phyloP scores from a whole-genome alignment of 257 asterid species.

The Fraxinus excelsior region DNA sequence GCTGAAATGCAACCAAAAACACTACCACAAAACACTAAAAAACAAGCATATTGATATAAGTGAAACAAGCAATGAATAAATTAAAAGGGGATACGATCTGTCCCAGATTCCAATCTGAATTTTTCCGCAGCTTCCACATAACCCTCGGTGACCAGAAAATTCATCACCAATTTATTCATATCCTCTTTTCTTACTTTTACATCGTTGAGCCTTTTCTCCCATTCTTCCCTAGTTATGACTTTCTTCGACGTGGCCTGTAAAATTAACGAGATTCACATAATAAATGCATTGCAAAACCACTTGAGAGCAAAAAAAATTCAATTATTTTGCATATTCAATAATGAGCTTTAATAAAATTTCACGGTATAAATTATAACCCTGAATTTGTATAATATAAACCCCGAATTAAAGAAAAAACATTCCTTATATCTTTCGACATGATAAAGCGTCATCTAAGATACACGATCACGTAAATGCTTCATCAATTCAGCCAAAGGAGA shows the following conservation, averaged over 20 bases:
- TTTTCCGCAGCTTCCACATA: constrained; percentile 85
- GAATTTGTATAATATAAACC: not conserved
- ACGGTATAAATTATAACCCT: constrained; percentile 3
- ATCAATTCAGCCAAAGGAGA: not conserved
- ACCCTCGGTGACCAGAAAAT: constrained; percentile 82
- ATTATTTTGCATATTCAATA: not conserved
- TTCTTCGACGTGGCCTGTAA: constrained; percentile 66
- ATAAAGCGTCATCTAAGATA: not conserved
- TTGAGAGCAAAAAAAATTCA: not conserved
- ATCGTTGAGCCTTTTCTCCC: constrained; percentile 72
- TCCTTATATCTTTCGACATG: not conserved
- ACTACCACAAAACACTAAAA: not conserved
- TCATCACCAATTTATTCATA: constrained; percentile 84
- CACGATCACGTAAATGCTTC: not conserved
- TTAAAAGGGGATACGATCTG: constrained; percentile 68
- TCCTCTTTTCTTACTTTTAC: constrained; percentile 65
- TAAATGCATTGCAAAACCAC: constrained; percentile 7
- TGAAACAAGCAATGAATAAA: not conserved
- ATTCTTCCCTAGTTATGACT: constrained; percentile 69
- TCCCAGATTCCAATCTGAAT: constrained; percentile 77
- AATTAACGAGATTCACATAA: constrained; percentile 20
- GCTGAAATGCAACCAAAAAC: not conserved
- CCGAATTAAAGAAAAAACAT: too few relatives aligned
- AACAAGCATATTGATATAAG: not conserved
- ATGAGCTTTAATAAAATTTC: not conserved